Evolutionary conservation across 495 filamentous ascomycete genomes (phyloP).

Genomic region (Paragyromitra xinjiangensis): DNA sequence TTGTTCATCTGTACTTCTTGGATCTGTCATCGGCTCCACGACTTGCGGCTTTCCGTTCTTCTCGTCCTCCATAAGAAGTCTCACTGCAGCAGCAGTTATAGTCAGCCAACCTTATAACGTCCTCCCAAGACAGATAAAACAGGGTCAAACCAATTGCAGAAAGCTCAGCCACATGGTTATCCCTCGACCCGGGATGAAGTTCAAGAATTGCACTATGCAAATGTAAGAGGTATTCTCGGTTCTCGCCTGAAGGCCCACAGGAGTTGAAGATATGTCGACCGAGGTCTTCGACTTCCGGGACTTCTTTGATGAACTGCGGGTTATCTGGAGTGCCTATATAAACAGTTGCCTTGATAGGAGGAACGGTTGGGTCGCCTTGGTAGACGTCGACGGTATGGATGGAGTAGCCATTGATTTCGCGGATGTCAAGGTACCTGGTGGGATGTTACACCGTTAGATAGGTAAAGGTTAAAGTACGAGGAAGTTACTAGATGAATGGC

Average conservation of each 20-base stretch:
- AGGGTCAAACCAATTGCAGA: slow-evolving; percentile 40
- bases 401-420: slow-evolving; percentile 93
- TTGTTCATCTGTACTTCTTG: slow-evolving; percentile 67
- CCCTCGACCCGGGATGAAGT: slow-evolving; percentile 78
- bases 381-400: slow-evolving; percentile 53
- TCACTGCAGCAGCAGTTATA: slow-evolving; percentile 6
- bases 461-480: neutral
- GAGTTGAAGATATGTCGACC: slow-evolving; percentile 83
- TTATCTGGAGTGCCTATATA: slow-evolving; percentile 97
- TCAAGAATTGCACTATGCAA: slow-evolving; percentile 79
- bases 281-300: slow-evolving; percentile 72
- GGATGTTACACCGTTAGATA: slow-evolving; percentile 6
- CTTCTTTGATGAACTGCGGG: slow-evolving; percentile 84
- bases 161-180: slow-evolving; percentile 73
- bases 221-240: slow-evolving; percentile 87
- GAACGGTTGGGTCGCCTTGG: slow-evolving; percentile 21
- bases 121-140: neutral
- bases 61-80: slow-evolving; percentile 10
- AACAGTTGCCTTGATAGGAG: slow-evolving; percentile 68
- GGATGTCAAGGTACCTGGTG: slow-evolving; percentile 81
- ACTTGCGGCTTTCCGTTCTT: slow-evolving; percentile 17
- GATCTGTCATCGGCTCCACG: slow-evolving; percentile 59
- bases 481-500: slow-evolving; percentile 6
- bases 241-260: slow-evolving; percentile 85
- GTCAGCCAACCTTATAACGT: slow-evolving; percentile 16